phyloP scores from a whole-genome alignment of 805 yeast genomes.

The Metschnikowia rubicola region DNA sequence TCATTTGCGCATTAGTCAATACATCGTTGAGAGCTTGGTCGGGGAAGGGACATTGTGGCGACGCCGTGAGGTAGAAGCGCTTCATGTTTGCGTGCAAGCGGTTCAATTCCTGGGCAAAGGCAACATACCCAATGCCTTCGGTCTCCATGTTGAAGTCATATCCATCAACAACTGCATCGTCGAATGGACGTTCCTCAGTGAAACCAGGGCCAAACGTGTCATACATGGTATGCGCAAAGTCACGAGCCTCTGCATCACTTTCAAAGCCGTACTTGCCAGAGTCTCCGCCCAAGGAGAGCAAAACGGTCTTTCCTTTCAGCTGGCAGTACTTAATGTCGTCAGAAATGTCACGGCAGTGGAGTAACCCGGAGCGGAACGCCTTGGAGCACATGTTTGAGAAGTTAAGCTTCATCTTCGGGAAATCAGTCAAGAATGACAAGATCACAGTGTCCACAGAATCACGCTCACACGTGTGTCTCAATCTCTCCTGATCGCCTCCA shows the following conservation, averaged over 20 bases:
- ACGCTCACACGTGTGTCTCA: conserved; percentile 56
- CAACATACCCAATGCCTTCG: conserved; percentile 15
- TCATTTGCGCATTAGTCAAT: conserved; percentile 55
- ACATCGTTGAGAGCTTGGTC: conserved; percentile 49
- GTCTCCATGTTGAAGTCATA: conserved; percentile 63
- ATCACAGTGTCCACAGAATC: conserved; percentile 69
- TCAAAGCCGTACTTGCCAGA: conserved; percentile 53
- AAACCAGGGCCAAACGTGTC: conserved; percentile 37
- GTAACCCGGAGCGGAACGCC: conserved; percentile 41
- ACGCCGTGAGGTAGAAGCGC: conserved; percentile 43
- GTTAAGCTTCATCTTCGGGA: conserved; percentile 46
- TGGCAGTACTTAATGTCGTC: conserved; percentile 16
- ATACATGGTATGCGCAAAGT: conserved; percentile 45
- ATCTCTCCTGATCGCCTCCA: conserved; percentile 39
- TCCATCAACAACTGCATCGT: conserved; percentile 68
- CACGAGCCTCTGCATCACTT: conserved; percentile 51
- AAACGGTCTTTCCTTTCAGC: conserved; percentile 7
- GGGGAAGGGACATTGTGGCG: conserved; percentile 91
- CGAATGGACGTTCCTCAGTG: conserved; percentile 22
- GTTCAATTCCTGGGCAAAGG: conserved; percentile 35
- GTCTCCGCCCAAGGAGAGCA: conserved; percentile 47
- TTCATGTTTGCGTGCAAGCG: conserved; percentile 19
- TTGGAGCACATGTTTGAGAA: conserved; percentile 52
- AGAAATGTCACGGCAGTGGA: conserved; percentile 13
- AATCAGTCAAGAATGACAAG: conserved; percentile 64